These are phyloP conservation scores for Nyctanthes arbortristis DNA, from an alignment of 257 asterid genomes.

Conservation along the genomic window DNA sequence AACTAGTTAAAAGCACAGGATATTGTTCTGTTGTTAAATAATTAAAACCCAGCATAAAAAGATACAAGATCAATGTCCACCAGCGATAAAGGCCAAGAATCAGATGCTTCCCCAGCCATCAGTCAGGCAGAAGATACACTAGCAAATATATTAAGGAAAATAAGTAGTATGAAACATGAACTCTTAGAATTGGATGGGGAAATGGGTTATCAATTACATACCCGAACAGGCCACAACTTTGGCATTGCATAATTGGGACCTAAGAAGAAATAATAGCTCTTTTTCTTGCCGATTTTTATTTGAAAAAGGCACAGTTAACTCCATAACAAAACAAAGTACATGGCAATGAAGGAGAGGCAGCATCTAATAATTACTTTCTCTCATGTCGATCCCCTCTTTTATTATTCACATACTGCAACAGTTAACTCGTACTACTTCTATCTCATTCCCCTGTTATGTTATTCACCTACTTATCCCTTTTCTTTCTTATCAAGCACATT, in stretches of 20 bases:
- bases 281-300: not conserved
- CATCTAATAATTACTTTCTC: not conserved
- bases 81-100: not conserved
- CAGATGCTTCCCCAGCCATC: constrained; percentile 15
- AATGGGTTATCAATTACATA: not conserved
- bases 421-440: no score
- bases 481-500: not conserved
- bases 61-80: constrained; percentile 7
- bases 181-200: not conserved
- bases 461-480: not conserved
- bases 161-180: not conserved
- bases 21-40: not conserved
- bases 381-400: not conserved
- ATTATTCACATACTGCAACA: no score
- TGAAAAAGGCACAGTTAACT: not conserved
- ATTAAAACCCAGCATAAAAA: not conserved
- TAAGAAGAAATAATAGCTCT: not conserved
- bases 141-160: not conserved
- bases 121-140: constrained; percentile 10
- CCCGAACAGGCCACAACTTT: not conserved
- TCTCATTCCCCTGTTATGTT: not conserved
- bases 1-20: constrained; percentile 11
- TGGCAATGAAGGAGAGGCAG: not conserved
- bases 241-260: not conserved
- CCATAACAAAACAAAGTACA: not conserved